Base-by-base conservation (phyloP, 1,284 basidiomycete genomes). In the Bjerkandera adusta region DNA sequence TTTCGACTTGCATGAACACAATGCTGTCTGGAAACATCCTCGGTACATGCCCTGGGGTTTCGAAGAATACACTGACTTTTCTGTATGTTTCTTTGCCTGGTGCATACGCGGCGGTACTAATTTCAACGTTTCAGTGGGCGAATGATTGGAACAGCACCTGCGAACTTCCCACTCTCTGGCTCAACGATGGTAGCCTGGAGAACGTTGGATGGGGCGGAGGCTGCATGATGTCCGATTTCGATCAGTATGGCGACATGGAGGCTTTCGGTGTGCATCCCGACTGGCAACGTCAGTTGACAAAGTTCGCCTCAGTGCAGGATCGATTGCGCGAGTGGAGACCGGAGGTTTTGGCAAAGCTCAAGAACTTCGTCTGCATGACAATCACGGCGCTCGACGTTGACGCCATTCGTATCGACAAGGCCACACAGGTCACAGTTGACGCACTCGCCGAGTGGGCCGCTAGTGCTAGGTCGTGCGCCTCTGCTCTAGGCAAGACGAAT, bases 261-360 rank as follows among this genome's bases (percentile, higher is more conserved):
- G 92, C 92, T 51, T 96, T 96, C 64, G 92, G 92, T 85, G 91
- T 95, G 29, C 91, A 89, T 60, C 85, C 86, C n/a, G 87, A 91
- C 66, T 93, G 88, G 89, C 79, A 95, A 61, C 92, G 92, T 78
- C 89, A 96, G 65, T 71, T 96, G 22, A 82, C 90, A 57, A 96
- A 96, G 66, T 95, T 95, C 67, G 91, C 92, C 32, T 93, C 91
- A 47, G 92, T 95, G 4, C 92, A 96, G 62, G 92, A 96, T 66
- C 89, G 92, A 77, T 77, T 95, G 36, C 79, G 92, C 46, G 91
- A 94, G 69, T 93, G 92, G 92, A 79, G 83, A 21, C 79, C 85
- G 1, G 61, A 71, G 3, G 90, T 92, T 39, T 83, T 87, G 75
- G 75, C 73, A 3, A 89, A 85, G 63, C 79, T 96, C 36, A 72